These are phyloP conservation scores for Pyrrhoderma noxium DNA, from an alignment of 1,284 basidiomycete species.

Conservation along the genomic window DNA sequence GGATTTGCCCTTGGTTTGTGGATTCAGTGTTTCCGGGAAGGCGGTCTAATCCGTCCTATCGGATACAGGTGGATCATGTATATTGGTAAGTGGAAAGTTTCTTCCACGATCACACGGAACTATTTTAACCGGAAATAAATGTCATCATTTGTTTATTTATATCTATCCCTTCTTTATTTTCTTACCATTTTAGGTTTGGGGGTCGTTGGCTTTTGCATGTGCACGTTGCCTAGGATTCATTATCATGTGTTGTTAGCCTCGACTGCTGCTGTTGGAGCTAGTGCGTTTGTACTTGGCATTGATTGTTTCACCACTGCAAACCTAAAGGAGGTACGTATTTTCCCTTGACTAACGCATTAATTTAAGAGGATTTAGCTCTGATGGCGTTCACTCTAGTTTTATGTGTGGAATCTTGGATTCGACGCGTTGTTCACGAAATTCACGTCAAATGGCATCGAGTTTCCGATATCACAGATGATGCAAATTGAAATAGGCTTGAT, in stretches of 20 bases:
- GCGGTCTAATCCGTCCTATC: constrained; percentile 72
- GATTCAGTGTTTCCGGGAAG: constrained; percentile 77
- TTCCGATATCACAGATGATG: constrained; percentile 85
- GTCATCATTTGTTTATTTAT: too few species aligned
- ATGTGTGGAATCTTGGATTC: constrained; percentile 91
- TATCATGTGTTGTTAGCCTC: constrained; percentile 76
- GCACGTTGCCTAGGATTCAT: constrained; percentile 52
- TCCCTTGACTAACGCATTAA: constrained; percentile 3
- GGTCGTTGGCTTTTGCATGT: constrained; percentile 41
- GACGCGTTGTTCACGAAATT: constrained; percentile 71
- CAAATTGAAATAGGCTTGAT: constrained; percentile 89
- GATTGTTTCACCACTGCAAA: constrained; percentile 90
- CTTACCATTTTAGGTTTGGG: constrained; percentile 27
- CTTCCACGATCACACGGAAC: constrained; percentile 46
- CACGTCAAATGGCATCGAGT: constrained; percentile 56
- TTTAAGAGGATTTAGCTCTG: constrained; percentile 3
- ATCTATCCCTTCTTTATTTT: background rate
- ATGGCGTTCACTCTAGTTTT: too few species aligned
- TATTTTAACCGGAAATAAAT: constrained; percentile 31
- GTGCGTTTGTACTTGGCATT: constrained; percentile 86
- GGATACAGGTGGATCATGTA: constrained; percentile 85
- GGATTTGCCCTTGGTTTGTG: constrained; percentile 84
- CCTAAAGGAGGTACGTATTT: constrained; percentile 71
- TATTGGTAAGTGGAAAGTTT: constrained; percentile 47
- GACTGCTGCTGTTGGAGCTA: constrained; percentile 86